These are phyloP conservation scores for Mycosphaerella arachidis DNA, from an alignment of 2,329 filamentous ascomycete species.

Conservation along the genomic window DNA sequence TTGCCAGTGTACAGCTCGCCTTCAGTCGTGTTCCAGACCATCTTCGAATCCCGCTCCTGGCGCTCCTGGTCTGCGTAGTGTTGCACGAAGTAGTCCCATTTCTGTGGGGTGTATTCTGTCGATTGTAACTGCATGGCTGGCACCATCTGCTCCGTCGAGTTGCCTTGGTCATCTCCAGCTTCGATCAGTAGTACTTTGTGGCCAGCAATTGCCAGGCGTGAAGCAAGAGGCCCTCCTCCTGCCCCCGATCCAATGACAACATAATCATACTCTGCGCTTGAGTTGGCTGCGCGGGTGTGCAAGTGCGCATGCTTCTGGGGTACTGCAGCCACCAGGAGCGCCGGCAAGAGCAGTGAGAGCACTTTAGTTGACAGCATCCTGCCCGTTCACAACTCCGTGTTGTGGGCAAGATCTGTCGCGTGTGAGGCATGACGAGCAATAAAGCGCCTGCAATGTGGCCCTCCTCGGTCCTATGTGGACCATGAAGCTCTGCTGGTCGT, in stretches of 20 bases:
- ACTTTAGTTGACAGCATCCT: not conserved
- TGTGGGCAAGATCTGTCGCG: not conserved
- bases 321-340: not conserved
- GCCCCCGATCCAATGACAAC: constrained; percentile 59
- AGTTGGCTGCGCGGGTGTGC: not conserved
- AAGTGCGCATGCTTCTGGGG: not conserved
- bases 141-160: constrained; percentile 49
- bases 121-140: constrained; percentile 52
- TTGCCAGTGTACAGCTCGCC: constrained; percentile 52
- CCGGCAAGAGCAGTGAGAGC: not conserved
- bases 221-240: constrained; percentile 56
- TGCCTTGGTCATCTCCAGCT: constrained; percentile 55
- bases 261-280: constrained; percentile 51
- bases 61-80: constrained; percentile 54
- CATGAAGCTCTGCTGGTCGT: not conserved
- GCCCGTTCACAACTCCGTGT: not conserved
- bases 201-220: constrained; percentile 56
- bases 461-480: not conserved
- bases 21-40: constrained; percentile 36
- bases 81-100: constrained; percentile 62
- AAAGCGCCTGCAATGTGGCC: not conserved
- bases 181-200: constrained; percentile 59
- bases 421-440: not conserved
- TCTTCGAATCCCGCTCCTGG: constrained; percentile 55
- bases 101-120: constrained; percentile 53